Percentiles rank a stretch among this genome's conserved stretches.
Conservation (phyloP, 2,329 filamentous ascomycete species). For the Hypoxylon sp. region DNA sequence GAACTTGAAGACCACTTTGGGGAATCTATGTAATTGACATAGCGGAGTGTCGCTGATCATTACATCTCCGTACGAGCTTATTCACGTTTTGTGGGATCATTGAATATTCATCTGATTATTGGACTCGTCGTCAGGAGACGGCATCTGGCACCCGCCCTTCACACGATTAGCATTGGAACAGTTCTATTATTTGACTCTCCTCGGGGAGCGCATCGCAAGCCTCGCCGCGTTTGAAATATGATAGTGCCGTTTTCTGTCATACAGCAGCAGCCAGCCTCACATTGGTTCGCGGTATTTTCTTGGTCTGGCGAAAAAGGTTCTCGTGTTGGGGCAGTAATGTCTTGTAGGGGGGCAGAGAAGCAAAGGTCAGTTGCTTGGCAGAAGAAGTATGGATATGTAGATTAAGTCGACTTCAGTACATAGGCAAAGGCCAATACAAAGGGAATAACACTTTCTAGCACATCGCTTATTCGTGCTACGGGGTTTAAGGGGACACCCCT, state of each 20-base stretch:
- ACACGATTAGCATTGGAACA: constrained; percentile 27
- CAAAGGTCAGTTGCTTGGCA: constrained; percentile 3
- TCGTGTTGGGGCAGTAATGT: constrained; percentile 16
- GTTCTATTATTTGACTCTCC: constrained; percentile 10
- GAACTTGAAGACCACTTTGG: constrained; percentile 42
- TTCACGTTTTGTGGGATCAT: constrained; percentile 48
- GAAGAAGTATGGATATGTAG: constrained; percentile 31
- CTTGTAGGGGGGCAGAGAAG: constrained; percentile 13
- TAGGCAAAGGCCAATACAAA: constrained; percentile 26
- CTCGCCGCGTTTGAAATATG: constrained; percentile 9
- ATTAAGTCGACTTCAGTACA: constrained; percentile 32
- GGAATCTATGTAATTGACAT: constrained; percentile 38
- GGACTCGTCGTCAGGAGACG: constrained; percentile 25
- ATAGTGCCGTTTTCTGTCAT: constrained; percentile 24
- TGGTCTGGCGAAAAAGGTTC: constrained; percentile 23
- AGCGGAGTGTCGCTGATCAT: constrained; percentile 12
- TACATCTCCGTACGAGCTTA: constrained; percentile 14
- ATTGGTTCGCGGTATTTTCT: constrained; percentile 34
- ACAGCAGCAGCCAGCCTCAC: constrained; percentile 29
- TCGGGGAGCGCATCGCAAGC: background rate
- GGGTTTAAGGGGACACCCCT: background rate
- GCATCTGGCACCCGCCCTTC: constrained; percentile 14
- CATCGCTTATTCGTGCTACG: background rate
- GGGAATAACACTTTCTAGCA: constrained; percentile 17
- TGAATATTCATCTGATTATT: constrained; percentile 50